These are phyloP conservation scores for Tylopilus sp. DNA, from an alignment of 1,284 basidiomycete species.

Conservation along the genomic window DNA sequence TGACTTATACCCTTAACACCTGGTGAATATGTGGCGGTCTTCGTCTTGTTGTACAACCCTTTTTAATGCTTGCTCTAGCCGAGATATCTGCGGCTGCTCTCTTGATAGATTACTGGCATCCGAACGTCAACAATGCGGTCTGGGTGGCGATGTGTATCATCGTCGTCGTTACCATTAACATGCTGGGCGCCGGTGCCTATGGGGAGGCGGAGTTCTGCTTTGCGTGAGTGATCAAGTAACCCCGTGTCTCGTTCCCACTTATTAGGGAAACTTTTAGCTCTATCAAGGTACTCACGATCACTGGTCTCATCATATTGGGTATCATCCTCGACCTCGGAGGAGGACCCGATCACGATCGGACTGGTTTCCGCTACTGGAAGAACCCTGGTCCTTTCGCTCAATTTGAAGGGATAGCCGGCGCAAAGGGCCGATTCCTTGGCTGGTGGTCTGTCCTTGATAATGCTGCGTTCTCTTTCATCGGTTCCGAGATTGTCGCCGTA, in stretches of 20 bases:
- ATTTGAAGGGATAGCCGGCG: conserved; percentile 41
- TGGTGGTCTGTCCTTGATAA: conserved; percentile 51
- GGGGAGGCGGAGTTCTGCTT: conserved; percentile 58
- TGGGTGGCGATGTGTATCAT: conserved; percentile 65
- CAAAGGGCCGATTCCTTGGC: conserved; percentile 51
- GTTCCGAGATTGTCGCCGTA: conserved; percentile 76
- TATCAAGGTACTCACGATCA: conserved; percentile 65
- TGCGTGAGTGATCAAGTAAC: conserved; percentile 32
- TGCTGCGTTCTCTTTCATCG: conserved; percentile 71
- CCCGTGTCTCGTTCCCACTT: not conserved
- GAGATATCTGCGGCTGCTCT: conserved; percentile 66
- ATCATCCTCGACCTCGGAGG: conserved; percentile 56
- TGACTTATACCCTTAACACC: conserved; percentile 23
- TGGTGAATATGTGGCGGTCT: conserved; percentile 12
- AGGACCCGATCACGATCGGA: conserved; percentile 49
- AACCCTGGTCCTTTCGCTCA: conserved; percentile 55
- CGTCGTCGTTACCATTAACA: conserved; percentile 64
- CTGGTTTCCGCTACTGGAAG: conserved; percentile 51
- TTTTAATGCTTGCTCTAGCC: conserved; percentile 31
- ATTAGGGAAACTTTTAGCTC: conserved; percentile 34
- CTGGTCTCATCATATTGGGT: conserved; percentile 41
- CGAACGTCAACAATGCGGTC: conserved; percentile 48
- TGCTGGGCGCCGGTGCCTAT: conserved; percentile 51
- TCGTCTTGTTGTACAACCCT: not conserved
- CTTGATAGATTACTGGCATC: conserved; percentile 61